Evolutionary conservation across 495 filamentous ascomycete species (phyloP), one percentile per base, ranked within the genome.

Genomic region (Penicillium riverlandense): DNA sequence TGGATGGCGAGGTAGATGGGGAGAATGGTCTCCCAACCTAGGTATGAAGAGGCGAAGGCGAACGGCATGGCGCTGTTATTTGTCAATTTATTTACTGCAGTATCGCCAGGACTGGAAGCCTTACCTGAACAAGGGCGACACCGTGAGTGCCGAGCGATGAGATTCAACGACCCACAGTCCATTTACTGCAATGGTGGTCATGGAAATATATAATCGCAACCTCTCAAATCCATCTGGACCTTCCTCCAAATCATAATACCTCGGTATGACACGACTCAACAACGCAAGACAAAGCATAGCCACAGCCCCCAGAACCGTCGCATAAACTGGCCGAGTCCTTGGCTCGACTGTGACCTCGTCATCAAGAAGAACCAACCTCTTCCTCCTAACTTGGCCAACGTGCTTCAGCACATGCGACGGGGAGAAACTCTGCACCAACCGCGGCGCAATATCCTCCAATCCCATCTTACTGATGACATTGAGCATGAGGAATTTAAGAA

Each of bases 401-500:
- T 37, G 38, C 36, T 38, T 30, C 35, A 37, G 34, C 1, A 8
- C 38, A n/a, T 11, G 34, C 0, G 15, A 14, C 0, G 42, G 42
- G 31, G 9, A 33, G 8, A 5, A 2, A 9, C 2, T n/a, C 31
- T 33, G 9, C n/a, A 5, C 31, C 8, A 9, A 1, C 31, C 9
- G 8, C 31, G 31, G 7, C 31, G 38, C 0, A 39, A 36, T n/a
- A 34, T 29, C 7, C 33, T 50, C 29, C 37, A 36, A 7, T 10
- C 30, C 16, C 34, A 37, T 8, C 7, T 8, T 37, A 29, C 22
- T 7, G 29, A 45, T 35, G 3, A 57, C 1, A 13, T 53, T 37
- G 2, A 57, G 32, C 39, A 44, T 43, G 1, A 53, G n/a, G 11
- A 45, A 43, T 16, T 45, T 45, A 4, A 50, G 22, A 7, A 53